Evolutionary conservation across 768 basidiomycete genomes (phyloP).

Genomic region (Agaricus blazei): DNA sequence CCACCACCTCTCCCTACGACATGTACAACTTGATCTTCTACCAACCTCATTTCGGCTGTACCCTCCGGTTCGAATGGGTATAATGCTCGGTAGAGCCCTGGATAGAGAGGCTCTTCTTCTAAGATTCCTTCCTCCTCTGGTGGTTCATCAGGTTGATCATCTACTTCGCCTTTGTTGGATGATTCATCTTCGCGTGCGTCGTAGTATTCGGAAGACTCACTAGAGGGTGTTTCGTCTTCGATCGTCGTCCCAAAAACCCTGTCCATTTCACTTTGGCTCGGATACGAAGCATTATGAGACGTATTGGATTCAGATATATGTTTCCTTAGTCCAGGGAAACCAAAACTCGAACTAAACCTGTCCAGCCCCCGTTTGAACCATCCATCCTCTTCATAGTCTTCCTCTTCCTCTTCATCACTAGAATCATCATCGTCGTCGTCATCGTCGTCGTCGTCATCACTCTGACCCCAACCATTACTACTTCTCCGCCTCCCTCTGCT

Average conservation of each 20-base stretch:
- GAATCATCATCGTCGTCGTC: neutral
- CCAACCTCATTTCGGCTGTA: slow-evolving; percentile 76
- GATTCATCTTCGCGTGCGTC: slow-evolving; percentile 21
- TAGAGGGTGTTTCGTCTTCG: slow-evolving; percentile 10
- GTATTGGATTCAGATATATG: neutral
- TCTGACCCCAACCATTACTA: neutral
- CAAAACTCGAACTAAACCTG: slow-evolving; percentile 20
- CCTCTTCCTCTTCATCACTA: slow-evolving; percentile 17
- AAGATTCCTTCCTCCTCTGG: slow-evolving; percentile 25
- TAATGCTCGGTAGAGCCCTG: slow-evolving; percentile 73
- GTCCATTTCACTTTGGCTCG: slow-evolving; percentile 36
- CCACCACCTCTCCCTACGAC: slow-evolving; percentile 75
- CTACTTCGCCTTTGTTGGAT: slow-evolving; percentile 13
- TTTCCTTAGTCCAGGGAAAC: slow-evolving; percentile 7
- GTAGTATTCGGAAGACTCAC: slow-evolving; percentile 14
- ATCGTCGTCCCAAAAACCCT: slow-evolving; percentile 20
- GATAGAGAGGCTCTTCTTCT: slow-evolving; percentile 44
- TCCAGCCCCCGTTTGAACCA: slow-evolving; percentile 24
- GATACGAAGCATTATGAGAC: slow-evolving; percentile 21
- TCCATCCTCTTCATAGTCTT: slow-evolving; percentile 23
- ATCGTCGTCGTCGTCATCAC: slow-evolving; percentile 15
- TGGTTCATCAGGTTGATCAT: neutral
- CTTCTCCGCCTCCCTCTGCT: slow-evolving; percentile 14
- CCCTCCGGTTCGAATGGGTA: slow-evolving; percentile 80
- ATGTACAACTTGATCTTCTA: slow-evolving; percentile 69